A percentile compares a stretch with the other conserved stretches of the same genome.
These are phyloP conservation scores for Glebionis coronaria DNA, from an alignment of 129 eudicot genomes.

Conservation along the genomic window DNA sequence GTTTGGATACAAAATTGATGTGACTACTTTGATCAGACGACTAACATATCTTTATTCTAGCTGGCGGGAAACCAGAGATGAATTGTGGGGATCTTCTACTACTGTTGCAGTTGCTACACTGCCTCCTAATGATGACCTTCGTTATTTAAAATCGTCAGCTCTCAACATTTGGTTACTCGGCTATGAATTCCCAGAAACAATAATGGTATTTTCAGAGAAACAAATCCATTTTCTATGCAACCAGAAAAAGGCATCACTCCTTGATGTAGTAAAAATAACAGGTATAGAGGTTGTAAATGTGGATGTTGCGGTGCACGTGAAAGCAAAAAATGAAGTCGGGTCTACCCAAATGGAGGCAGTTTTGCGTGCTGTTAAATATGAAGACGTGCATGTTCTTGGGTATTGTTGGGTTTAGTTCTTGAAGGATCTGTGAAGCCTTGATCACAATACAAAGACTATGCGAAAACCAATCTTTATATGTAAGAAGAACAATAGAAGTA, in stretches of 20 bases:
- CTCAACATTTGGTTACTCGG: too few relatives aligned
- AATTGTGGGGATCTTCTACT: slow-evolving; percentile 55
- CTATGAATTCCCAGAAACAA: too few relatives aligned
- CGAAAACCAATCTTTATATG: too few relatives aligned
- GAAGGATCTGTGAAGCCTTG: too few relatives aligned
- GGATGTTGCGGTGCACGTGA: too few relatives aligned
- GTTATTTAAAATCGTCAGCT: too few relatives aligned
- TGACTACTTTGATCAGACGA: slow-evolving; percentile 30
- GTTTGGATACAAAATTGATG: slow-evolving; percentile 43
- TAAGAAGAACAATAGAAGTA: too few relatives aligned
- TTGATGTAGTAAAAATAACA: slow-evolving; percentile 43
- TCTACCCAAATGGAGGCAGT: slow-evolving; percentile 44
- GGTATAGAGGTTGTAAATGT: slow-evolving; percentile 53
- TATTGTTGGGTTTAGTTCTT: too few relatives aligned
- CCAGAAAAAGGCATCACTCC: slow-evolving; percentile 51
- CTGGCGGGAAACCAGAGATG: slow-evolving; percentile 44
- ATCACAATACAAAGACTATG: too few relatives aligned
- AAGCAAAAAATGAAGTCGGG: slow-evolving; percentile 49
- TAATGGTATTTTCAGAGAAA: too few relatives aligned
- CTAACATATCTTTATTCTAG: slow-evolving; percentile 42
- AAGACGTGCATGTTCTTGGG: too few relatives aligned
- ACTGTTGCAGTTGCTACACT: slow-evolving; percentile 61
- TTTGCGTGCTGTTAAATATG: slow-evolving; percentile 24
- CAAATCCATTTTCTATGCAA: too few relatives aligned
- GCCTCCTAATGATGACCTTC: slow-evolving; percentile 62